These are phyloP conservation scores for Danielozyma ontarioensis DNA, from an alignment of 805 yeast species.

Conservation along the genomic window DNA sequence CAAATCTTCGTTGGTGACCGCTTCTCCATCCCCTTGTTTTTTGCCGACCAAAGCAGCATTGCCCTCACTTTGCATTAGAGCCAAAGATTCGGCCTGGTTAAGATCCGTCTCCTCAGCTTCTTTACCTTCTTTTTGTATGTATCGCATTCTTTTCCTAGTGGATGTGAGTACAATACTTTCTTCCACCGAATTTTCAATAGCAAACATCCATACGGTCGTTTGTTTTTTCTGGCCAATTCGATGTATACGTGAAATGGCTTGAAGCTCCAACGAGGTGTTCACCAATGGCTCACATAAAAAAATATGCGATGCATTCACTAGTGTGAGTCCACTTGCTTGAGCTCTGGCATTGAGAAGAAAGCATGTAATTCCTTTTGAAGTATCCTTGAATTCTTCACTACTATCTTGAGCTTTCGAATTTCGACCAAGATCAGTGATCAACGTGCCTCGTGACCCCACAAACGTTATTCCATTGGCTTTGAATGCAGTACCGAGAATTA, in stretches of 20 bases:
- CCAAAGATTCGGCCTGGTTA: slow-evolving; percentile 46
- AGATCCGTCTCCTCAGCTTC: slow-evolving; percentile 23
- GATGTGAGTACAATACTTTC: slow-evolving; percentile 75
- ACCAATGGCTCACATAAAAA: slow-evolving; percentile 90
- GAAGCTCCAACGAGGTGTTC: slow-evolving; percentile 80
- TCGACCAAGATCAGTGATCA: slow-evolving; percentile 25
- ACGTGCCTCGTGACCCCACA: slow-evolving; percentile 48
- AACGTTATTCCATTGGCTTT: slow-evolving; percentile 50
- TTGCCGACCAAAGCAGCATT: slow-evolving; percentile 43
- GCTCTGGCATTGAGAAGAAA: slow-evolving; percentile 79
- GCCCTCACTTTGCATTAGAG: slow-evolving; percentile 46
- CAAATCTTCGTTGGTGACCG: slow-evolving; percentile 51
- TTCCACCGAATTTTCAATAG: slow-evolving; percentile 79
- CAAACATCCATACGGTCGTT: slow-evolving; percentile 91
- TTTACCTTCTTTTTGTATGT: slow-evolving; percentile 20
- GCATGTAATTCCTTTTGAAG: slow-evolving; percentile 64
- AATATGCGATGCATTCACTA: slow-evolving; percentile 89
- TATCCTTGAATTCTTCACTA: slow-evolving; percentile 56
- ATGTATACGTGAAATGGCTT: slow-evolving; percentile 88
- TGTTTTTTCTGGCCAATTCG: slow-evolving; percentile 81
- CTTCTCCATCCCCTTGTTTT: slow-evolving; percentile 48
- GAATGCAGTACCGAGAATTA: slow-evolving; percentile 62
- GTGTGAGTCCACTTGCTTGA: slow-evolving; percentile 85
- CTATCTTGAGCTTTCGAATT: slow-evolving; percentile 26
- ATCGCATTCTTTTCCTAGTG: slow-evolving; percentile 52